phyloP scores from a whole-genome alignment of 1,284 basidiomycete species.

The Singerocomus rubriflavus region DNA sequence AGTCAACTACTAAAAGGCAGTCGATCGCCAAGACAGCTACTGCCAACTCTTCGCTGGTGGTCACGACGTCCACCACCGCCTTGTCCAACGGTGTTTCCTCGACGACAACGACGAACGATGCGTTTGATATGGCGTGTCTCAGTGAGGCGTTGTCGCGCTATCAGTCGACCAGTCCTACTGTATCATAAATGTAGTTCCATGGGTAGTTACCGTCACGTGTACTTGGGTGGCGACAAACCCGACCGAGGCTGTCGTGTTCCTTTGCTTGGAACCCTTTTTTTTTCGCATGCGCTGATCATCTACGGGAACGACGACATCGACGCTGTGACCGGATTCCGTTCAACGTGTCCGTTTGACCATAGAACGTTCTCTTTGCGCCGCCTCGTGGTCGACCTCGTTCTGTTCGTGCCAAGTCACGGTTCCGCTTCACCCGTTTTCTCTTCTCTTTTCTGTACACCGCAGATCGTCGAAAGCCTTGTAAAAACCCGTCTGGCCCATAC shows the following conservation, averaged over 20 bases:
- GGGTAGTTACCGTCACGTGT: too few relatives aligned
- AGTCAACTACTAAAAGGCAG: conserved; percentile 9
- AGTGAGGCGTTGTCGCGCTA: conserved; percentile 39
- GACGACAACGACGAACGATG: conserved; percentile 33
- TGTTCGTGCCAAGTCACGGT: too few relatives aligned
- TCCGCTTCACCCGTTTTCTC: too few relatives aligned
- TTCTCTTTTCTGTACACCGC: too few relatives aligned
- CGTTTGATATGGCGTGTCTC: conserved; percentile 40
- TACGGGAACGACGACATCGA: conserved; percentile 1
- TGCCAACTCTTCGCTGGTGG: conserved; percentile 12
- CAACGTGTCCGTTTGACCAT: too few relatives aligned
- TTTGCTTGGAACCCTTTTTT: too few relatives aligned
- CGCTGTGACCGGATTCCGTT: background rate
- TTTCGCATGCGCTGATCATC: background rate
- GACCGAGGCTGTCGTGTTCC: too few relatives aligned
- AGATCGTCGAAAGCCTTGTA: too few relatives aligned
- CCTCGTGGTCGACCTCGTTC: conserved; percentile 27
- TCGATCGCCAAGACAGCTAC: conserved; percentile 10
- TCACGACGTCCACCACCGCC: conserved; percentile 12
- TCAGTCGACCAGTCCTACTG: conserved; percentile 19
- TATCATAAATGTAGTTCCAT: too few relatives aligned
- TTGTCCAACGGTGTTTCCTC: conserved; percentile 21
- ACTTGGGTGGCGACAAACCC: too few relatives aligned
- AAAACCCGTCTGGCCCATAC: background rate
- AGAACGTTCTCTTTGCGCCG: background rate